Conservation (phyloP, 2,329 filamentous ascomycete species). For the Microthyrium microscopicum region DNA sequence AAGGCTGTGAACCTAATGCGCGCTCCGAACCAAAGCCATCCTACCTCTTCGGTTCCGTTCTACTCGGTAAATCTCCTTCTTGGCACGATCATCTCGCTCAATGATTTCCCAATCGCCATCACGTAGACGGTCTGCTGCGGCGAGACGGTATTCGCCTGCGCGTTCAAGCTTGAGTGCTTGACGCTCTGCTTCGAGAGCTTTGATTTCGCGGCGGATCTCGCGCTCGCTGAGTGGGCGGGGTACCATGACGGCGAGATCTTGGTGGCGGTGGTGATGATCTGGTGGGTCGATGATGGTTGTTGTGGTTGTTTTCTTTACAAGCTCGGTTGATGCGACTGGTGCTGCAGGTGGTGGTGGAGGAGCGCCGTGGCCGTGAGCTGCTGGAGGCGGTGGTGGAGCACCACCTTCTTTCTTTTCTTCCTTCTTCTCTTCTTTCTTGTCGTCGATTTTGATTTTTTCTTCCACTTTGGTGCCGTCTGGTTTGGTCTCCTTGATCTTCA, state of each 20-base stretch:
- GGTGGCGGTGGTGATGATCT: slow-evolving; percentile 6
- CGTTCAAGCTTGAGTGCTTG: slow-evolving; percentile 41
- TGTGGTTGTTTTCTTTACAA: no score
- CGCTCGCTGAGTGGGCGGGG: slow-evolving; percentile 26
- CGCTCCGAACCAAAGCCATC: slow-evolving; percentile 71
- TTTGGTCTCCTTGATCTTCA: slow-evolving; percentile 2
- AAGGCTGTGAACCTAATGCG: slow-evolving; percentile 23
- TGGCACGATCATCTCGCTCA: slow-evolving; percentile 36
- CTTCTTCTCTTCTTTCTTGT: no score
- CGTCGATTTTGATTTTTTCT: neutral
- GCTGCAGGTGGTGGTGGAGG: slow-evolving; percentile 8
- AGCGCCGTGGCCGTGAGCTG: slow-evolving; percentile 5
- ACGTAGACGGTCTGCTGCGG: slow-evolving; percentile 15
- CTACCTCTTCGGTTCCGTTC: slow-evolving; percentile 93
- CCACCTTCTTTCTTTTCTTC: neutral
- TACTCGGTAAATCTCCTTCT: slow-evolving; percentile 40
- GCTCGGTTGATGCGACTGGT: no score
- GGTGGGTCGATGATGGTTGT: neutral
- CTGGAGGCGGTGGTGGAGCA: slow-evolving; percentile 2
- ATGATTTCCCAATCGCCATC: slow-evolving; percentile 44
- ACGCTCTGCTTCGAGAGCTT: slow-evolving; percentile 50
- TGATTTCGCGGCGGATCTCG: slow-evolving; percentile 58
- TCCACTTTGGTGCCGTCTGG: neutral
- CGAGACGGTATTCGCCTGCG: slow-evolving; percentile 27
- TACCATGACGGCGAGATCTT: slow-evolving; percentile 1